Base-by-base conservation (phyloP, 495 filamentous ascomycete species). In the Penicilliopsis zonata region DNA sequence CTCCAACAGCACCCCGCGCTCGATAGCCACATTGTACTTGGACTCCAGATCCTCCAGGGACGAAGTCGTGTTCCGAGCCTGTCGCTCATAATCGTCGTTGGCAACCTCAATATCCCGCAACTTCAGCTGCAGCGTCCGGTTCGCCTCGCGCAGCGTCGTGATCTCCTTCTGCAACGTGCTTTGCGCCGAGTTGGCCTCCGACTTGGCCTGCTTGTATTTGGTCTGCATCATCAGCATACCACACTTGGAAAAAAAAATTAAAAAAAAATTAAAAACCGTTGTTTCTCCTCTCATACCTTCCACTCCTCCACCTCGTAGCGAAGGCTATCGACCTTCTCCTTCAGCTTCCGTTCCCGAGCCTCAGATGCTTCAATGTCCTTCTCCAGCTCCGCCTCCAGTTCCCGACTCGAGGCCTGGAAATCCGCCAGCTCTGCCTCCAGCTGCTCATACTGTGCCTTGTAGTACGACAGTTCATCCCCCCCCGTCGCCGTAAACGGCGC, bases 61-160 rank as follows among this genome's bases (percentile, higher is more conserved):
- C 27, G 88, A 94, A 12, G 80, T 82, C 12, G 85, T 94, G 46
- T 94, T 85, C 37, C 90, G 76, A 36, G 88, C 86, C 57, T 96
- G 86, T 36, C 87, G 78, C 58, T 98, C 90, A 50, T 86, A 94
- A 52, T 98, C 90, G 68, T 98, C 90, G 57, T 98, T 98, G 41
- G 82, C 81, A 20, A 98, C 92, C 54, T 98, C 90, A 38, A 90
- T 94, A 47, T 98, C 92, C 36, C 90, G 76, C 30, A 98, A 56
- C 52, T 70, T 80, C 27, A 94, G 63, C 46, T 87, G 79, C 28
- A 94, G 50, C 13, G 80, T 76, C 41, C 92, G 67, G 51, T 85
- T 88, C 13, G 75, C 48, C 26, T 96, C 88, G 39, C 90, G 79
- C 37, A 98, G 67, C 5, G 68, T 76, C 4, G 90, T 98, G 41